These are phyloP conservation scores for Nakazawaea peltata DNA, from an alignment of 805 yeast species.

Conservation along the genomic window DNA sequence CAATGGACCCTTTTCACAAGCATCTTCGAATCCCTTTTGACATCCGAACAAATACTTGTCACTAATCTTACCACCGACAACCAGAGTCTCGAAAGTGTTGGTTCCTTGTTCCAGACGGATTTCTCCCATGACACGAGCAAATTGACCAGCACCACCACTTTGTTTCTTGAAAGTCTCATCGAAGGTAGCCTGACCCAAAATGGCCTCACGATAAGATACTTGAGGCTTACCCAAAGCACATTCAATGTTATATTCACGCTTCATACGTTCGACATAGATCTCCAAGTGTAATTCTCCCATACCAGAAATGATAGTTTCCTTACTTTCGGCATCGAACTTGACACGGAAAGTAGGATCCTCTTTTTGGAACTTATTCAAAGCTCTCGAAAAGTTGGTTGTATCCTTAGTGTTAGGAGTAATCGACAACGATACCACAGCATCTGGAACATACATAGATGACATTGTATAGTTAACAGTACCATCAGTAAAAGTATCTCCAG, in stretches of 20 bases:
- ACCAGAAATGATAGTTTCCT: conserved; percentile 92
- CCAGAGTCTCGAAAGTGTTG: conserved; percentile 74
- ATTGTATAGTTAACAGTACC: conserved; percentile 75
- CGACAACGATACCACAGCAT: conserved; percentile 92
- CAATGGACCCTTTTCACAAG: conserved; percentile 92
- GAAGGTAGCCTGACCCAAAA: conserved; percentile 62
- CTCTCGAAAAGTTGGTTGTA: conserved; percentile 86
- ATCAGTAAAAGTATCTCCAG: conserved; percentile 96
- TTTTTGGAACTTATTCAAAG: conserved; percentile 94
- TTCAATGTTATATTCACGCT: conserved; percentile 92
- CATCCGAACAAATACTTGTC: conserved; percentile 93
- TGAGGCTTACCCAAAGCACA: conserved; percentile 96
- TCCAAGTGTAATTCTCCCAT: conserved; percentile 98
- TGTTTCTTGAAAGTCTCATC: conserved; percentile 97
- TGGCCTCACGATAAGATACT: conserved; percentile 95
- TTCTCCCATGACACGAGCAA: conserved; percentile 89
- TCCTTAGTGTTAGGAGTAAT: conserved; percentile 86
- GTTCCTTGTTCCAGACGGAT: conserved; percentile 53
- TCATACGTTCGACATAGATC: conserved; percentile 96
- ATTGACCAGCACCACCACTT: conserved; percentile 99
- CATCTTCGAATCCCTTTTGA: conserved; percentile 91
- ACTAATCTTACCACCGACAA: conserved; percentile 95
- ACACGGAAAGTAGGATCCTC: conserved; percentile 99
- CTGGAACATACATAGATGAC: conserved; percentile 99
- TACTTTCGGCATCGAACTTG: conserved; percentile 79